These are phyloP conservation scores for Phytophthora sojae DNA, from an alignment of 352 stramenopile species.

Conservation along the genomic window DNA sequence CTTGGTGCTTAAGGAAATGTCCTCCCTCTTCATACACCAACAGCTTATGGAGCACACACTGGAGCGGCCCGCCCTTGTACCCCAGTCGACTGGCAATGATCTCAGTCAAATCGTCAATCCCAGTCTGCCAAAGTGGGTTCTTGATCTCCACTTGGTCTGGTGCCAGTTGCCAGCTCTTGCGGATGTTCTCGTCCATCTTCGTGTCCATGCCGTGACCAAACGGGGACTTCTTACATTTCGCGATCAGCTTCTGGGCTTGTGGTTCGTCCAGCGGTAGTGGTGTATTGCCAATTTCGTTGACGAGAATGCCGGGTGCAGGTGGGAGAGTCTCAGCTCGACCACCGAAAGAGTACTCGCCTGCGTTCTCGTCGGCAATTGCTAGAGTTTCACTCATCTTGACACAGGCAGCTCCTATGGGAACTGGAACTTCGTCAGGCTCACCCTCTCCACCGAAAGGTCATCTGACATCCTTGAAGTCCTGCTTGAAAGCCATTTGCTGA, in stretches of 20 bases:
- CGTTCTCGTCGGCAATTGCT: background rate
- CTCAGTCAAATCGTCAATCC: slow-evolving; percentile 5
- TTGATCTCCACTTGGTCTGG: background rate
- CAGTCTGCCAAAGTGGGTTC: background rate
- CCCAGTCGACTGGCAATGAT: slow-evolving; percentile 7
- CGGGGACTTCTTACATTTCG: slow-evolving; percentile 29
- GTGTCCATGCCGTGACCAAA: background rate
- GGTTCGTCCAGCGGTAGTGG: slow-evolving; percentile 3
- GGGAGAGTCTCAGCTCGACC: background rate
- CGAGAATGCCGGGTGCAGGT: background rate
- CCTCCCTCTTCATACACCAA: slow-evolving; percentile 37
- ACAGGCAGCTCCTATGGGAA: background rate
- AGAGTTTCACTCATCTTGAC: slow-evolving; percentile 13
- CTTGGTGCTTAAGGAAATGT: slow-evolving; percentile 50
- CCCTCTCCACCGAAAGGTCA: background rate
- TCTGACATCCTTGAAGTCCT: background rate
- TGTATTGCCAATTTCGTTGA: slow-evolving; percentile 4
- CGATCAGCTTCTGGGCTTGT: slow-evolving; percentile 9
- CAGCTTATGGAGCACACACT: slow-evolving; percentile 44
- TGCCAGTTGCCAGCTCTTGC: slow-evolving; percentile 12
- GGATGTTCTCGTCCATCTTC: slow-evolving; percentile 8
- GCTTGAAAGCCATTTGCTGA: background rate
- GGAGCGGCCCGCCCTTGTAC: slow-evolving; percentile 10
- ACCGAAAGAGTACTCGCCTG: slow-evolving; percentile 15
- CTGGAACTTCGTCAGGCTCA: background rate